phyloP scores from a whole-genome alignment of 805 yeast species.

The Candida sithepensis region DNA sequence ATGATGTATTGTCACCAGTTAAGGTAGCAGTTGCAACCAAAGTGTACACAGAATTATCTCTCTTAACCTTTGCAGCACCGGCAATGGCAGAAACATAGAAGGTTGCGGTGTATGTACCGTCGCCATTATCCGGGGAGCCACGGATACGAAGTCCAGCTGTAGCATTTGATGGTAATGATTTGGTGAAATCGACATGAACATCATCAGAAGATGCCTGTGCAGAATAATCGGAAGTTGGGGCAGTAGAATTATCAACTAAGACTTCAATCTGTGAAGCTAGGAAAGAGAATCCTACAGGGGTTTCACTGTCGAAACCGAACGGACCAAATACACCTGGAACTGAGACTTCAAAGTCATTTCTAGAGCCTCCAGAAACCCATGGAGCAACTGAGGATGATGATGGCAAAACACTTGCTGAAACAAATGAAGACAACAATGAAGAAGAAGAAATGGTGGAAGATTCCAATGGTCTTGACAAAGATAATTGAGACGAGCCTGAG shows the following conservation, averaged over 20 bases:
- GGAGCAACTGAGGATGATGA: too few relatives aligned
- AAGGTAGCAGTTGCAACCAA: conserved; percentile 8
- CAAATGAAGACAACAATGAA: too few relatives aligned
- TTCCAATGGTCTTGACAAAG: too few relatives aligned
- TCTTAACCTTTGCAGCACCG: conserved; percentile 1
- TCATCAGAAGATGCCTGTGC: background rate
- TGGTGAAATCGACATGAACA: background rate
- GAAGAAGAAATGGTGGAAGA: too few relatives aligned
- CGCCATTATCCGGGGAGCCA: background rate
- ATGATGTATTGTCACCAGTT: conserved; percentile 9
- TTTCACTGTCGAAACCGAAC: too few relatives aligned
- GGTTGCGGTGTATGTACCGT: background rate
- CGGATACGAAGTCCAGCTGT: background rate
- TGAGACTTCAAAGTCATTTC: too few relatives aligned
- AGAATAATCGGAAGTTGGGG: background rate
- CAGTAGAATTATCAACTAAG: background rate
- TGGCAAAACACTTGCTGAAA: too few relatives aligned
- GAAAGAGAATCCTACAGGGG: too few relatives aligned
- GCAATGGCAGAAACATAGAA: background rate
- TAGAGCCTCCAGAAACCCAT: too few relatives aligned
- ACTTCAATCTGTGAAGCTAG: too few relatives aligned
- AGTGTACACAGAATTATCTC: conserved; percentile 2
- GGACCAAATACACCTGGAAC: background rate
- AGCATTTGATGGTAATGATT: background rate
- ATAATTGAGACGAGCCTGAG: too few relatives aligned